A percentile compares a stretch with the other conserved stretches of the same genome.
Conservation (phyloP, 768 basidiomycete species). For the Xerocomus potaroensis region DNA sequence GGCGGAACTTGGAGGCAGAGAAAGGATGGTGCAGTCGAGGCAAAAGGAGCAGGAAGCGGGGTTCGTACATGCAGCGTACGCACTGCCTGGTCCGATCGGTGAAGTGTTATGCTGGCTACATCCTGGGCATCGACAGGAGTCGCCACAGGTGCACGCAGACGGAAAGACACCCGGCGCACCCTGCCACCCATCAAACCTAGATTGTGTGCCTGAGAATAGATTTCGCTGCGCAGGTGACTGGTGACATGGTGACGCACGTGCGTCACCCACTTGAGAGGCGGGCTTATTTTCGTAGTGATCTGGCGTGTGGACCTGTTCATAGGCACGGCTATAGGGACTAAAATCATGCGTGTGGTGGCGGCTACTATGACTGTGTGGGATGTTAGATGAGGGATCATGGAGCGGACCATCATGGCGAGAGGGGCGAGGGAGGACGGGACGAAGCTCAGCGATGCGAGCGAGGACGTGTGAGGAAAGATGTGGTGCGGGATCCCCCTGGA, state of each 20-base stretch:
- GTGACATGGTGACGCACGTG: conserved; percentile 18
- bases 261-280: conserved; percentile 9
- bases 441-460: conserved; percentile 59
- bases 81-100: conserved; percentile 36
- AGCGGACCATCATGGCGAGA: conserved; percentile 35
- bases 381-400: conserved; percentile 45
- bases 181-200: conserved; percentile 23
- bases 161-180: conserved; percentile 32
- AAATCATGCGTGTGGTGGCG: conserved; percentile 52
- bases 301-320: conserved; percentile 44
- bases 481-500: conserved; percentile 12
- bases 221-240: conserved; percentile 26
- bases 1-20: conserved; percentile 41
- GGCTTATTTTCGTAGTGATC: conserved; percentile 31
- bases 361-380: conserved; percentile 37
- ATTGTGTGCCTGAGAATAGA: conserved; percentile 23
- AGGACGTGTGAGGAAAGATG: conserved; percentile 46
- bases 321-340: conserved; percentile 67
- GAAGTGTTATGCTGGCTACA: conserved; percentile 51
- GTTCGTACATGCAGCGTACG: conserved; percentile 35
- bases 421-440: conserved; percentile 69
- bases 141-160: conserved; percentile 60
- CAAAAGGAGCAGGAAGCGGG: conserved; percentile 44
- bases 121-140: conserved; percentile 60
- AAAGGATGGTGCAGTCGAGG: conserved; percentile 59